Evolutionary conservation across 2,329 filamentous ascomycete species (phyloP).

Genomic region (Exutisphaerella laricina): DNA sequence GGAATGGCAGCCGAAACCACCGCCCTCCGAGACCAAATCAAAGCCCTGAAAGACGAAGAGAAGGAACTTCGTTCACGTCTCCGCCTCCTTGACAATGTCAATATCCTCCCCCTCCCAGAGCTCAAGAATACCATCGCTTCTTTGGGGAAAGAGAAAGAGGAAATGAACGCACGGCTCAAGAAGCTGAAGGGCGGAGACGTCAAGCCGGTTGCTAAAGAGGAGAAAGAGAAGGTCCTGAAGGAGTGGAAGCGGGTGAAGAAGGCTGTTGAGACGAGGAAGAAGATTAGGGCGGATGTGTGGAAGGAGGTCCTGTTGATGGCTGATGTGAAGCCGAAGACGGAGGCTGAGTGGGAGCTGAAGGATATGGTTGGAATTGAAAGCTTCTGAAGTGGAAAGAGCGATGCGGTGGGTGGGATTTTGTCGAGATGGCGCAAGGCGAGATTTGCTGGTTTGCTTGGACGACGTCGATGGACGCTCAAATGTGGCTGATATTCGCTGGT

Average conservation of each 20-base stretch:
- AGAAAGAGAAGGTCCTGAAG: conserved; percentile 43
- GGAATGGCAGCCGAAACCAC: conserved; percentile 47
- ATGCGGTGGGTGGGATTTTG: no score
- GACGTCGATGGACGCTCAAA: no score
- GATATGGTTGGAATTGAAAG: conserved; percentile 7
- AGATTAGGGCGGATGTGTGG: conserved; percentile 50
- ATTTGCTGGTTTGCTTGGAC: no score
- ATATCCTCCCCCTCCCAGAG: conserved; percentile 47
- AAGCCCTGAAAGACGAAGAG: conserved; percentile 42
- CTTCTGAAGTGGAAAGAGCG: no score
- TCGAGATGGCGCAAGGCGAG: no score
- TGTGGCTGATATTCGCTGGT: no score
- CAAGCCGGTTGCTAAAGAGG: conserved; percentile 45
- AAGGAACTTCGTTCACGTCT: conserved; percentile 47
- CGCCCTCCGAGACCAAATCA: conserved; percentile 42
- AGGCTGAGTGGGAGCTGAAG: conserved; percentile 28
- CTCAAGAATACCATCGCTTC: conserved; percentile 41
- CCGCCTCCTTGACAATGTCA: conserved; percentile 42
- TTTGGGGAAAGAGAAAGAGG: conserved; percentile 43
- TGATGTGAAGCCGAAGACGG: conserved; percentile 42
- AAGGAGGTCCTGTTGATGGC: conserved; percentile 30
- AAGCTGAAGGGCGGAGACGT: conserved; percentile 38
- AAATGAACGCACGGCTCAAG: conserved; percentile 39
- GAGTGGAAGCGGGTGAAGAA: conserved; percentile 43
- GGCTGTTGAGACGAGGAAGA: conserved; percentile 40